Base-by-base conservation (phyloP, 345 rosid genomes). In the Lepidium africanum region DNA sequence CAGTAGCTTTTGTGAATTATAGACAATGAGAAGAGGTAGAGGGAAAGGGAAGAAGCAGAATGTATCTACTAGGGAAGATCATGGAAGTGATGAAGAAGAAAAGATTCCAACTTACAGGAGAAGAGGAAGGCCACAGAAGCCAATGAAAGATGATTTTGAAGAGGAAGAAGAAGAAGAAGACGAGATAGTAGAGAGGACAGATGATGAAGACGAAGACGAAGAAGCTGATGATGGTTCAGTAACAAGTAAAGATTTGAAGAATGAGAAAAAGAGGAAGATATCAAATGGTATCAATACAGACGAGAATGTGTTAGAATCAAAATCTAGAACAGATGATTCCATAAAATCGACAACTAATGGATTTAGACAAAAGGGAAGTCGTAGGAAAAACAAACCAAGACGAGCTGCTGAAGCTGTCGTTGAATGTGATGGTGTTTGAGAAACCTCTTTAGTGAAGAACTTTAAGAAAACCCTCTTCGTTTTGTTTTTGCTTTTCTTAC, bases 351-450 rank as follows among this genome's bases (percentile, higher is more conserved):
- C 50, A 23, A 61, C 52, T 51, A 76, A 46, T 65, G 91, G 96
- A 16, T 87, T 70, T 75, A 72, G 89, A 65, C 83, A 78, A 39
- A 83, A 63, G 42, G 84, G 89, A 50, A 90, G 86, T 59, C 66
- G 93, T 69, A 79, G 91, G 70, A 90, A 90, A 81, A 90, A 70
- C 82, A 90, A 80, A 75, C 91, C 93, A 5, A 81, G 88, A 30
- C 71, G 93, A 25, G 93, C 96, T 67, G 96, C 93, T 50, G 96
- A 87, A 80, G 93, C 84, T 64, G 89, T 85, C 3, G 86, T 87
- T 13, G 87, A 84, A 55, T 85, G 88, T 86, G 76, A 79, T 59
- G 84, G 84, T 25, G 68, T 64, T 65, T 70, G 59, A 62, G 43
- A 61, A 67, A 52, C 56, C 9, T 59, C 10, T 0, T 46, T 27